These are phyloP conservation scores for Alopecurus myosuroides DNA, from an alignment of 176 grass and related monocot species.

Conservation along the genomic window DNA sequence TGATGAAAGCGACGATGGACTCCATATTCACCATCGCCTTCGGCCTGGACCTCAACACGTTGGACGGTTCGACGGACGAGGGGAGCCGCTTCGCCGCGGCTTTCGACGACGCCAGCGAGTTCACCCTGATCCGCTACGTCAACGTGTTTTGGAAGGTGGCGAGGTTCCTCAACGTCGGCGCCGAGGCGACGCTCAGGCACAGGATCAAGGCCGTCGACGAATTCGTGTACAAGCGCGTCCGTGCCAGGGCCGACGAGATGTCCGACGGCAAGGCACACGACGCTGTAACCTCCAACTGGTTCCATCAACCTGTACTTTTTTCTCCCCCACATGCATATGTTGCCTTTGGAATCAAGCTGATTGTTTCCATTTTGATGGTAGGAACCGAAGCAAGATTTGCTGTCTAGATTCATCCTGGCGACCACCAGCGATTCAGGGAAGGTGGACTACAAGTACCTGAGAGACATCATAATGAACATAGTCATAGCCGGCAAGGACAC, in stretches of 20 bases:
- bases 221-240: conserved; percentile 48
- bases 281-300: background rate
- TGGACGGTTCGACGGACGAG: background rate
- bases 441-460: conserved; percentile 44
- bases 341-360: background rate
- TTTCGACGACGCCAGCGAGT: conserved; percentile 65
- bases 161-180: conserved; percentile 40
- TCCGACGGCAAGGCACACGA: background rate
- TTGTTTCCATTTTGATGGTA: background rate
- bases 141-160: conserved; percentile 52
- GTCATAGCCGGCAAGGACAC: conserved; percentile 69
- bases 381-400: conserved; percentile 37
- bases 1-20: conserved; percentile 58
- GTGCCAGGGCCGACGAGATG: conserved; percentile 19
- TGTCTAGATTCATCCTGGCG: conserved; percentile 44
- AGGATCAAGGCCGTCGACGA: conserved; percentile 43
- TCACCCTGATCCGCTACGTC: conserved; percentile 44
- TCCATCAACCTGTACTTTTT: background rate
- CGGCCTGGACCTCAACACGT: conserved; percentile 41
- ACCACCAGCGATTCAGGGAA: conserved; percentile 8
- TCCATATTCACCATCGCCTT: conserved; percentile 62
- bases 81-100: conserved; percentile 53
- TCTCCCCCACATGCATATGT: background rate
- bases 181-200: conserved; percentile 29
- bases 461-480: conserved; percentile 60